Percentiles rank a stretch among this genome's conserved stretches.
These are phyloP conservation scores for Trifolium pratense DNA, from an alignment of 306 rosid species.

Conservation along the genomic window DNA sequence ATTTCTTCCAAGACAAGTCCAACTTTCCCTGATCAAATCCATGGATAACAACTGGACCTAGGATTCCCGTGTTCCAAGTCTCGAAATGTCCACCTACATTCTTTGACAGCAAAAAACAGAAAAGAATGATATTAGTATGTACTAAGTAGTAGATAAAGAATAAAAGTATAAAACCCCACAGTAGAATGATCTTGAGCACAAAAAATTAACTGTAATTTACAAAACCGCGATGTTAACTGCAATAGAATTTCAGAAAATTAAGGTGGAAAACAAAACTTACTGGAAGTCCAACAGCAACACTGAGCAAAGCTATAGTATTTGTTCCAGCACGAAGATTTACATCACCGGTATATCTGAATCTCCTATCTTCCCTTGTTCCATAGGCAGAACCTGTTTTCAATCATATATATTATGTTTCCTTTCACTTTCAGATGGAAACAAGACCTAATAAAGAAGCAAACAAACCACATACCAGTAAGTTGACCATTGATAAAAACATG, in stretches of 20 bases:
- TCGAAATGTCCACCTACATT: slow-evolving; percentile 97
- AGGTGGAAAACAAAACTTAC: slow-evolving; percentile 57
- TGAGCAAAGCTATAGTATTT: slow-evolving; percentile 86
- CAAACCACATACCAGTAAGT: slow-evolving; percentile 70
- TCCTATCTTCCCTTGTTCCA: slow-evolving; percentile 87
- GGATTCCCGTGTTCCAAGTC: slow-evolving; percentile 95
- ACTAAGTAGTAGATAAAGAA: background rate
- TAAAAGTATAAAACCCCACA: background rate
- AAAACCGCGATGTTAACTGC: background rate
- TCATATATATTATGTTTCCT: slow-evolving; percentile 31
- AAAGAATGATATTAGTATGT: slow-evolving; percentile 23
- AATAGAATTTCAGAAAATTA: slow-evolving; percentile 30
- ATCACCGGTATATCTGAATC: slow-evolving; percentile 77
- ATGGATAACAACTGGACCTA: slow-evolving; percentile 92
- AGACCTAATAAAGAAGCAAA: slow-evolving; percentile 37
- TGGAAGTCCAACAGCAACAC: slow-evolving; percentile 96
- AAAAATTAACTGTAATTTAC: slow-evolving; percentile 3
- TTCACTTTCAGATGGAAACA: slow-evolving; percentile 25
- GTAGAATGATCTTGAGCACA: slow-evolving; percentile 18
- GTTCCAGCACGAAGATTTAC: slow-evolving; percentile 80
- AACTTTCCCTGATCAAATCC: slow-evolving; percentile 91
- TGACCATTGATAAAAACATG: slow-evolving; percentile 87
- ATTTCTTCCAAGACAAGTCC: slow-evolving; percentile 94
- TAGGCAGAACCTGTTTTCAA: slow-evolving; percentile 78
- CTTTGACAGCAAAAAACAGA: slow-evolving; percentile 50